These are phyloP conservation scores for Inga oerstediana DNA, from an alignment of 306 rosid genomes.

Conservation along the genomic window DNA sequence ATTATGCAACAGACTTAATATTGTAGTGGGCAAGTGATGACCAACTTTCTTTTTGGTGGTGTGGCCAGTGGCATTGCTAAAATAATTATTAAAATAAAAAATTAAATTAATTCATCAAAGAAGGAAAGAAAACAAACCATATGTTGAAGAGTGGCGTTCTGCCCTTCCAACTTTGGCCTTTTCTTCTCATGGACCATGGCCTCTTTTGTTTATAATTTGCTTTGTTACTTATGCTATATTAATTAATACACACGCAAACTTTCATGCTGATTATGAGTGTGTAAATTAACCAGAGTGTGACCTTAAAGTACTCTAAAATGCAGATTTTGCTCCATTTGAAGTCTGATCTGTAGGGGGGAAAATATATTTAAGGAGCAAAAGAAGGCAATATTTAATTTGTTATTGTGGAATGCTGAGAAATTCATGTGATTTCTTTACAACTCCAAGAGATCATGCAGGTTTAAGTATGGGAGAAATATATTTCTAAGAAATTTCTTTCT, in stretches of 20 bases:
- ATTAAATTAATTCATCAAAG: conserved; percentile 22
- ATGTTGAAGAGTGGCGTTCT: conserved; percentile 34
- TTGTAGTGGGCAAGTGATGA: conserved; percentile 36
- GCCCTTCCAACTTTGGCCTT: conserved; percentile 35
- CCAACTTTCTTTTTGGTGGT: conserved; percentile 37
- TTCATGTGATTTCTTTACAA: conserved; percentile 5
- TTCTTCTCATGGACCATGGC: conserved; percentile 32
- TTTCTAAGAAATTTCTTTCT: background rate
- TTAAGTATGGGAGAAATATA: background rate
- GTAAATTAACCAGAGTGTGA: background rate
- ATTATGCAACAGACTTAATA: conserved; percentile 27
- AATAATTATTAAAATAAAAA: conserved; percentile 13
- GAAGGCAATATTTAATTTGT: background rate
- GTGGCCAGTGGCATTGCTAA: conserved; percentile 41
- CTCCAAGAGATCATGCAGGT: conserved; percentile 1
- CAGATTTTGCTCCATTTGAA: conserved; percentile 17
- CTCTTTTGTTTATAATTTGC: conserved; percentile 38
- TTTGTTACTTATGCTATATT: background rate
- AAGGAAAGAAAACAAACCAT: conserved; percentile 10
- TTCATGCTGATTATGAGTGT: conserved; percentile 25
- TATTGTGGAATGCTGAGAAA: background rate
- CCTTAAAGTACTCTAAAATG: background rate
- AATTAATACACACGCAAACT: conserved; percentile 8
- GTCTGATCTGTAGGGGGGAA: background rate
- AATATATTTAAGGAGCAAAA: background rate